Base-by-base conservation (phyloP, 768 basidiomycete genomes). In the Pleurotus cornucopiae region DNA sequence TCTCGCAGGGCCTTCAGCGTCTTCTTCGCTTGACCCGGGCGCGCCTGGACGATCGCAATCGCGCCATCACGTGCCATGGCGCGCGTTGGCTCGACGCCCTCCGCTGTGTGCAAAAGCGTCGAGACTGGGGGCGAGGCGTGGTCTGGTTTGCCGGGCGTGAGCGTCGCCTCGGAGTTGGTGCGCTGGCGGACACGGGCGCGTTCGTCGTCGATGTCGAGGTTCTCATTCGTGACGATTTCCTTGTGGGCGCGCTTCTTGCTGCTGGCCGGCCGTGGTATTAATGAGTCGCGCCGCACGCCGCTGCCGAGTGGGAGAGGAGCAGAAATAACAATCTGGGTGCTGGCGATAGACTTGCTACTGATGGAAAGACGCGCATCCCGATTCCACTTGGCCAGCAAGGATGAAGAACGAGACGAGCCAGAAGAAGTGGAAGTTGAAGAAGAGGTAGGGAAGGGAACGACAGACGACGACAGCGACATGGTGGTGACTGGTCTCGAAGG, bases 321-420 rank as follows among this genome's bases (percentile, higher is more conserved):
- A 52, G 51, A 52, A 18, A 52, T 52, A 13, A 40, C 11, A 18
- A 52, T 39, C 3, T 30, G 30, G 26, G 38, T 37, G 18, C 18
- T n/a, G 21, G 9, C 23, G 21, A 52, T 39, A 41, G 51, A 52
- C 51, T 21, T 52, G 51, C 51, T 52, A 21, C 51, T 52, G 38
- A 52, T 52, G 21, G 51, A 52, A 40, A 41, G 16, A 9, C 51
- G 51, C 21, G 51, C 51, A 21, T 40, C 51, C 39, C 39, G 14
- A 6, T 52, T 52, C 51, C 51, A 52, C 41, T 52, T 52, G 20
- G 51, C 51, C 51, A 52, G 51, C 51, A 52, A 52, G 38, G 51
- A 52, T 21, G 51, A 39, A 7, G 30, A 11, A 34, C 26, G 48
- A 49, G 25, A 34, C 13, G 21, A 34, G 5, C n/a, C 11, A 14